Conservation (phyloP, 2,329 filamentous ascomycete genomes). For the Alternaria infectoria region DNA sequence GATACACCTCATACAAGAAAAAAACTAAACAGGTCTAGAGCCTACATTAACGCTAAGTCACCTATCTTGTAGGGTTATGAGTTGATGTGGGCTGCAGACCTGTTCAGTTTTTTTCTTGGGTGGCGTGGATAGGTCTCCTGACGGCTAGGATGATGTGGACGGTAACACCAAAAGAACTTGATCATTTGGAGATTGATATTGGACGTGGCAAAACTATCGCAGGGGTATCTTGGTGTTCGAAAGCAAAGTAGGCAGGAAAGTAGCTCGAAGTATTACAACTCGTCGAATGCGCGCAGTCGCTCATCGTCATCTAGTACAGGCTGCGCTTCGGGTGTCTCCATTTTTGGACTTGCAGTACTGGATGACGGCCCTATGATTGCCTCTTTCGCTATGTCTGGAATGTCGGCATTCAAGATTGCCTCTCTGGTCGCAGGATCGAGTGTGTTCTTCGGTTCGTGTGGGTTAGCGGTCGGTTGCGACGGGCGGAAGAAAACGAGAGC, state of each 20-base stretch:
- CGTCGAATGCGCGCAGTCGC: constrained; percentile 31
- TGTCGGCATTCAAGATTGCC: constrained; percentile 34
- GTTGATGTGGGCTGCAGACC: too few relatives aligned
- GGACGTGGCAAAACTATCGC: neutral
- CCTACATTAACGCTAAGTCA: too few relatives aligned
- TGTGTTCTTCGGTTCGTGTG: constrained; percentile 6
- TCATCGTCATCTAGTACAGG: constrained; percentile 17
- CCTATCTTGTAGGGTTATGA: too few relatives aligned
- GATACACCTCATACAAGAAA: too few relatives aligned
- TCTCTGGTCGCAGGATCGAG: constrained; percentile 27
- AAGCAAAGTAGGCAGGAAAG: neutral
- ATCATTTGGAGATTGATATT: neutral
- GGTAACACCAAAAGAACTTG: neutral
- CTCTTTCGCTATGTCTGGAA: constrained; percentile 44
- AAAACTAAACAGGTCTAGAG: too few relatives aligned
- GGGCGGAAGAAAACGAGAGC: constrained; percentile 52
- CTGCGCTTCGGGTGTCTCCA: constrained; percentile 7
- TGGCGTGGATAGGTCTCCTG: neutral
- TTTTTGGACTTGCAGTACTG: neutral
- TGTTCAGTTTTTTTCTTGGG: too few relatives aligned
- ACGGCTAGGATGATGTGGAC: neutral
- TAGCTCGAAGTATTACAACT: constrained; percentile 18
- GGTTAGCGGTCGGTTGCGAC: constrained; percentile 25
- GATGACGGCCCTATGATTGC: constrained; percentile 31
- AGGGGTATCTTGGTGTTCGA: constrained; percentile 21